These are phyloP conservation scores for Shiraia sp. DNA, from an alignment of 2,329 filamentous ascomycete species.

Conservation along the genomic window DNA sequence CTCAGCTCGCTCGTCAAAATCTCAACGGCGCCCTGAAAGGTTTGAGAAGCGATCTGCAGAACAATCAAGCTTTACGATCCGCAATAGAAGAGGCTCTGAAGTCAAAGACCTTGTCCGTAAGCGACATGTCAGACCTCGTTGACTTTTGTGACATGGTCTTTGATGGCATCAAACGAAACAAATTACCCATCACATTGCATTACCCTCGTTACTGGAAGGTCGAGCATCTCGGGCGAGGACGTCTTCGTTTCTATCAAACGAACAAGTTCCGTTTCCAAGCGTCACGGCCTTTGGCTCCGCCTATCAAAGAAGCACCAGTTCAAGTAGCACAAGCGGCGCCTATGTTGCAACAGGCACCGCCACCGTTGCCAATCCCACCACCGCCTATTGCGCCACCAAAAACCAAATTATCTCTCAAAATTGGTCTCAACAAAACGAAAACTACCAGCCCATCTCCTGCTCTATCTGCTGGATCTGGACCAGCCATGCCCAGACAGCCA, in stretches of 20 bases:
- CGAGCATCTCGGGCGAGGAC: slow-evolving; percentile 55
- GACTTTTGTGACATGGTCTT: slow-evolving; percentile 63
- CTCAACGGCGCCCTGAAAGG: slow-evolving; percentile 62
- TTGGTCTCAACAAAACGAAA: slow-evolving; percentile 16
- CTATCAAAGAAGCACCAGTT: slow-evolving; percentile 8
- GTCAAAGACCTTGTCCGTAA: slow-evolving; percentile 53
- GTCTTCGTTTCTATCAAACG: slow-evolving; percentile 35
- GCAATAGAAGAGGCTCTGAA: slow-evolving; percentile 61
- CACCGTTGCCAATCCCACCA: background rate
- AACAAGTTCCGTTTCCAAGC: slow-evolving; percentile 24
- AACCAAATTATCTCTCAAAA: slow-evolving; percentile 29
- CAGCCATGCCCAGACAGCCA: slow-evolving; percentile 14
- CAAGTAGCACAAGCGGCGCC: background rate
- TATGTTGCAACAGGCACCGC: slow-evolving; percentile 4
- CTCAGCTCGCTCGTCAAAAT: slow-evolving; percentile 59
- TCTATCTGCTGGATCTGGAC: slow-evolving; percentile 6
- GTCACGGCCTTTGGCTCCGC: slow-evolving; percentile 10
- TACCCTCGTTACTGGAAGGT: slow-evolving; percentile 63
- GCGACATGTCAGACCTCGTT: slow-evolving; percentile 60
- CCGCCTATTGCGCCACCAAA: slow-evolving; percentile 8
- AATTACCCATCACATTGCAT: slow-evolving; percentile 54
- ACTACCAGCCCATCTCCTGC: slow-evolving; percentile 19
- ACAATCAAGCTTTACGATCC: slow-evolving; percentile 55
- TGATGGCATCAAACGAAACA: slow-evolving; percentile 50
- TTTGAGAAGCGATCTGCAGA: slow-evolving; percentile 57